phyloP scores from a whole-genome alignment of 495 filamentous ascomycete genomes.

The Cairneyella variabilis region DNA sequence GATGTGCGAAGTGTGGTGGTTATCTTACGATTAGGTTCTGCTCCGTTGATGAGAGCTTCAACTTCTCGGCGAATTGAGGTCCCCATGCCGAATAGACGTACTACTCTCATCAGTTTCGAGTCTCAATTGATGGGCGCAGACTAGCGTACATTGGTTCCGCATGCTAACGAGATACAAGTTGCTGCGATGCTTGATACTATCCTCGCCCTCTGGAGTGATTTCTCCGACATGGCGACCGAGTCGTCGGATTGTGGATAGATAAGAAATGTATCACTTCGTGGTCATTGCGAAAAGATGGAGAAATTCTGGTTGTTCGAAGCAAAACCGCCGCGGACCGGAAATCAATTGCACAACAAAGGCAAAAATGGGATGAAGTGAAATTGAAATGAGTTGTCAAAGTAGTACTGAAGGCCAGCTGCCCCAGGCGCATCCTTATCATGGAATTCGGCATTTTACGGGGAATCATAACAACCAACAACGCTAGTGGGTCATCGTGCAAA shows the following conservation, averaged over 20 bases:
- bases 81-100: slow-evolving; percentile 99
- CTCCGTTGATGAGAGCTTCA: slow-evolving; percentile 85
- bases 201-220: slow-evolving; percentile 49
- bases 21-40: slow-evolving; percentile 80
- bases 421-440: too few species aligned
- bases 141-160: slow-evolving; percentile 81
- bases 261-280: neutral
- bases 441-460: too few species aligned
- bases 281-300: slow-evolving; percentile 9
- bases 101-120: slow-evolving; percentile 39
- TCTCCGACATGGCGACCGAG: slow-evolving; percentile 31
- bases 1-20: slow-evolving; percentile 13
- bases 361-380: neutral
- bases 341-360: too few species aligned
- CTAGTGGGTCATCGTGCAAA: too few species aligned
- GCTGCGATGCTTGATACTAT: slow-evolving; percentile 80
- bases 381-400: too few species aligned
- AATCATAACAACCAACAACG: too few species aligned
- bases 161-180: slow-evolving; percentile 80
- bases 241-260: neutral
- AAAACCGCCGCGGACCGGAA: neutral
- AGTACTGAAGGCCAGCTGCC: too few species aligned
- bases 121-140: neutral
- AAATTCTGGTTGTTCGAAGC: neutral
- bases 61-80: slow-evolving; percentile 82